phyloP scores from a whole-genome alignment of 805 yeast genomes.

The Teunomyces tritomae region DNA sequence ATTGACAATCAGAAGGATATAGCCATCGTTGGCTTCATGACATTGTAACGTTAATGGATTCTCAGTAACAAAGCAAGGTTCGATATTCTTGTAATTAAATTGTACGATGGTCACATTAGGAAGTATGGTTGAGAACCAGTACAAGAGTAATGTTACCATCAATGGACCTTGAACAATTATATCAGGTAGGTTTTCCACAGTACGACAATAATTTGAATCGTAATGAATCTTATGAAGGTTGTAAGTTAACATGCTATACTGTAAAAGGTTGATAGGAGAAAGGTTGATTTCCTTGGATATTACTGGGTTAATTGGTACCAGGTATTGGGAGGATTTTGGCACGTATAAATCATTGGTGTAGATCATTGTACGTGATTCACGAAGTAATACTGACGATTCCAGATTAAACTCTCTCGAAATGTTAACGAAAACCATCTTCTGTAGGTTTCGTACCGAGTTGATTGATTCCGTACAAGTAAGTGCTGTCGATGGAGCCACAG shows the following conservation, averaged over 20 bases:
- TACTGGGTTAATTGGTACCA: conserved; percentile 10
- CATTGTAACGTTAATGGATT: conserved; percentile 14
- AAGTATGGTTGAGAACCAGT: conserved; percentile 39
- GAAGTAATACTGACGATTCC: conserved; percentile 24
- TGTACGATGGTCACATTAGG: conserved; percentile 17
- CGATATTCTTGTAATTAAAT: conserved; percentile 48
- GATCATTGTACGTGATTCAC: conserved; percentile 58
- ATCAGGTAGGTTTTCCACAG: conserved; percentile 56
- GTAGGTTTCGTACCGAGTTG: conserved; percentile 32
- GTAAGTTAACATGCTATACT: conserved; percentile 74
- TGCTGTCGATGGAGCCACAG: conserved; percentile 13
- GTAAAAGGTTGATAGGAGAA: conserved; percentile 45
- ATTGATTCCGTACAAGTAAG: conserved; percentile 54
- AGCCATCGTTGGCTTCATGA: neutral
- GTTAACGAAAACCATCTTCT: conserved; percentile 48
- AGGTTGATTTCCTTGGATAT: conserved; percentile 25
- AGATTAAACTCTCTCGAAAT: conserved; percentile 48
- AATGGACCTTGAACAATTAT: conserved; percentile 82
- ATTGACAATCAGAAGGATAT: neutral
- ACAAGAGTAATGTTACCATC: conserved; percentile 56
- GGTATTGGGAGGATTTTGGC: conserved; percentile 1
- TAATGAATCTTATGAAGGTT: conserved; percentile 86
- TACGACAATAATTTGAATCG: conserved; percentile 53
- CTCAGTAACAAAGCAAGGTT: conserved; percentile 49
- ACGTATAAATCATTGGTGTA: conserved; percentile 49